Conservation (phyloP, 2,329 filamentous ascomycete species). For the Ophiocordyceps sinensis region DNA sequence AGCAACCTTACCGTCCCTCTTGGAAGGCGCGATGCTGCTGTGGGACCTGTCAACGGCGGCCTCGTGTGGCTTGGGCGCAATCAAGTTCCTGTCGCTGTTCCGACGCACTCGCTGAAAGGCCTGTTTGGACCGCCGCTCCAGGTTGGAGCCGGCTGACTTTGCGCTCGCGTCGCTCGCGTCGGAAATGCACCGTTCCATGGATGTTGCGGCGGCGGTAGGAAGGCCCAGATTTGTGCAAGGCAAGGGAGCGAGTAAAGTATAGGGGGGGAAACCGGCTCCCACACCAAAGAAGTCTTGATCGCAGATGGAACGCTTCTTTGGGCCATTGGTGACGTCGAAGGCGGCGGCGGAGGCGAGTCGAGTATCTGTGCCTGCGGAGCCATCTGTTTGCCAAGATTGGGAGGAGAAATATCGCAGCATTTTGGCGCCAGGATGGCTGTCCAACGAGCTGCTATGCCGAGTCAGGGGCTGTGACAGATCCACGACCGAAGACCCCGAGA, state of each 20-base stretch:
- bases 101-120: constrained; percentile 30
- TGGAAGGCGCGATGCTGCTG: constrained; percentile 6
- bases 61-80: constrained; percentile 30
- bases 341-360: constrained; percentile 5
- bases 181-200: constrained; percentile 36
- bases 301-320: constrained; percentile 14
- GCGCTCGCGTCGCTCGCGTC: constrained; percentile 25
- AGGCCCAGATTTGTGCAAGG: constrained; percentile 13
- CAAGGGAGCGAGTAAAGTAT: constrained; percentile 12
- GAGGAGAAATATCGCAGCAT: constrained; percentile 24
- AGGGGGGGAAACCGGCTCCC: constrained; percentile 20
- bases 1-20: constrained; percentile 27
- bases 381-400: constrained; percentile 16
- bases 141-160: constrained; percentile 27
- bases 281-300: constrained; percentile 21
- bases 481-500: constrained; percentile 23
- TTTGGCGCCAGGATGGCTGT: constrained; percentile 14
- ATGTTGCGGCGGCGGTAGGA: constrained; percentile 10
- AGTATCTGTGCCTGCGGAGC: constrained; percentile 8
- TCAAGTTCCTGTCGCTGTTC: constrained; percentile 21
- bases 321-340: constrained; percentile 1
- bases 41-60: constrained; percentile 1
- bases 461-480: constrained; percentile 25
- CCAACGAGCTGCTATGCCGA: constrained; percentile 26
- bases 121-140: constrained; percentile 32